Percentiles rank a stretch among this genome's conserved stretches.
These are phyloP conservation scores for Lathyrus aphaca DNA, from an alignment of 306 rosid genomes.

Conservation along the genomic window DNA sequence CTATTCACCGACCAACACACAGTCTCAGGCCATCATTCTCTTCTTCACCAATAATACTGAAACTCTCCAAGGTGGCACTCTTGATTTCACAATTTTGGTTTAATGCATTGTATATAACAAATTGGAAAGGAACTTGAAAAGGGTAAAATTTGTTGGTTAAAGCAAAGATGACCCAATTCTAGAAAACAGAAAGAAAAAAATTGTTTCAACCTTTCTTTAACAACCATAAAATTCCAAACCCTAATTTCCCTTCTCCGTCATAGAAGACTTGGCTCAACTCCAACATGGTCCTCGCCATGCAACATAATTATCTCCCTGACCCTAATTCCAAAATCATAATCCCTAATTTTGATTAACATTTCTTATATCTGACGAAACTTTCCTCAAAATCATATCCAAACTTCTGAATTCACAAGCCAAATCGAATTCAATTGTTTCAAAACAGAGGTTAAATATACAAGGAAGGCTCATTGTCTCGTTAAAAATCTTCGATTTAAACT, in stretches of 20 bases:
- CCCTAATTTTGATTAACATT: constrained; percentile 37
- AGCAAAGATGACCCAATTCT: too few species aligned
- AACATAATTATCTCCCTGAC: constrained; percentile 27
- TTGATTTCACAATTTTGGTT: too few species aligned
- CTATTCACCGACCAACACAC: too few species aligned
- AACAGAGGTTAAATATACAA: constrained; percentile 37
- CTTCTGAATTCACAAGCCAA: constrained; percentile 31
- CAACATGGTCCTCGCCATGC: constrained; percentile 35
- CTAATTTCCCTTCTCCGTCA: constrained; percentile 16
- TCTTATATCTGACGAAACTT: constrained; percentile 31
- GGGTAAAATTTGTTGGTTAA: too few species aligned
- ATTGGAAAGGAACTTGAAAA: too few species aligned
- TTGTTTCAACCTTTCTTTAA: constrained; percentile 9
- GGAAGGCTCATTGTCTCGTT: constrained; percentile 23
- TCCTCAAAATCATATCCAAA: constrained; percentile 31
- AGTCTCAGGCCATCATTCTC: too few species aligned
- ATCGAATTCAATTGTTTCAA: constrained; percentile 33
- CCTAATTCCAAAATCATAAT: constrained; percentile 36
- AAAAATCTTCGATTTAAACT: constrained; percentile 23
- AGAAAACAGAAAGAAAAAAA: too few species aligned
- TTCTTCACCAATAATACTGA: too few species aligned
- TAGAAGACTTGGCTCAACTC: constrained; percentile 21
- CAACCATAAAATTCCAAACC: constrained; percentile 2
- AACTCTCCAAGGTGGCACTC: too few species aligned
- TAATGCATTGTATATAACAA: too few species aligned